These are phyloP conservation scores for Lunularia cruciata DNA, from an alignment of 225 moss, liverwort and hornwort species.

Conservation along the genomic window DNA sequence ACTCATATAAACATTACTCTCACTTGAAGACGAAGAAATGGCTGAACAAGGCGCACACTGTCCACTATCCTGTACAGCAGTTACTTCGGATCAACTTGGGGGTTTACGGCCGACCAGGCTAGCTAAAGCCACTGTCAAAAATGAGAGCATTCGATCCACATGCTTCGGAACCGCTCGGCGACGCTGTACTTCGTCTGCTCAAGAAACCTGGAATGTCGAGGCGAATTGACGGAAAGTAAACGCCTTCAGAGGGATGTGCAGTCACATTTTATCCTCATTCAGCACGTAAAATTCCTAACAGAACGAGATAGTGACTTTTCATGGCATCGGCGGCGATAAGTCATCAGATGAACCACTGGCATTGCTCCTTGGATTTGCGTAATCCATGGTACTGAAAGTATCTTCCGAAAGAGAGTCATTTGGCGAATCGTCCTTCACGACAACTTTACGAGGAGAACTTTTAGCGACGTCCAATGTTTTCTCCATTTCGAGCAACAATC, in stretches of 20 bases:
- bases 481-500: conserved; percentile 9
- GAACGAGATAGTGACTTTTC: neutral
- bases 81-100: neutral
- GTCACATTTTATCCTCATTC: neutral
- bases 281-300: neutral
- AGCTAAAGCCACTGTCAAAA: conserved; percentile 1
- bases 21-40: neutral
- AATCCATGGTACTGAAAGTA: conserved; percentile 11
- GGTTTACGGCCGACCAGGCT: neutral
- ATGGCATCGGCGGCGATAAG: conserved; percentile 12
- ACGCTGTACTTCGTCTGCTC: neutral
- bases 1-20: neutral
- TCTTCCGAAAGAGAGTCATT: conserved; percentile 8
- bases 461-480: neutral
- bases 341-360: conserved; percentile 26
- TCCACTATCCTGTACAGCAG: neutral
- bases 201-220: too few species aligned
- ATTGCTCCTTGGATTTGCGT: conserved; percentile 29
- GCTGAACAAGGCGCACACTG: neutral
- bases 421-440: neutral
- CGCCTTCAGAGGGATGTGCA: neutral
- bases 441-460: neutral
- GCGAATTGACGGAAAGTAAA: neutral
- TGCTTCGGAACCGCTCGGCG: neutral
- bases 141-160: neutral